A percentile compares a stretch with the other conserved stretches of the same genome.
phyloP scores from a whole-genome alignment of 805 yeast species.

The Metschnikowia orientalis region DNA sequence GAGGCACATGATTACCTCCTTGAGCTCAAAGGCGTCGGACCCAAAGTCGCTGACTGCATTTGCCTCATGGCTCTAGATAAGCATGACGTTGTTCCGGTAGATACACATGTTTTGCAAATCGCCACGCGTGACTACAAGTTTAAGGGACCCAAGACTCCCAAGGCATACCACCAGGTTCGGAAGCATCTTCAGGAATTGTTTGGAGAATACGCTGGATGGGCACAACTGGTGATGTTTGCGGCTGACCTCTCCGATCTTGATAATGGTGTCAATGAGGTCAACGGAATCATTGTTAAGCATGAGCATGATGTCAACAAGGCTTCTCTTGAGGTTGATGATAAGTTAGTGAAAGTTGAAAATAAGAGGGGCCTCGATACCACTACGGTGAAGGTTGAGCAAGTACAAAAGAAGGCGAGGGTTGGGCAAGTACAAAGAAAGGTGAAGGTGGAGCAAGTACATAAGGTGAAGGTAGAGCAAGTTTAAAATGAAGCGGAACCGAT shows the following conservation, averaged over 20 bases:
- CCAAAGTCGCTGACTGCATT: slow-evolving; percentile 97
- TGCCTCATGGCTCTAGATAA: slow-evolving; percentile 86
- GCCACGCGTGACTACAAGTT: slow-evolving; percentile 77
- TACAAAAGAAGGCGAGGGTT: too few species aligned
- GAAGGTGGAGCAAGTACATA: too few species aligned
- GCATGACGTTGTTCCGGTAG: slow-evolving; percentile 88
- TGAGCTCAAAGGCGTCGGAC: slow-evolving; percentile 85
- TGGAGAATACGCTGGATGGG: slow-evolving; percentile 98
- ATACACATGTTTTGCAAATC: slow-evolving; percentile 90
- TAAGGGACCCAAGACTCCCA: slow-evolving; percentile 43
- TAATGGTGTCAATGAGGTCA: slow-evolving; percentile 51
- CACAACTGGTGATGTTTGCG: slow-evolving; percentile 89
- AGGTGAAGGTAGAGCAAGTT: too few species aligned
- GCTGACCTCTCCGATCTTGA: slow-evolving; percentile 72
- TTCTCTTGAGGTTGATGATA: not conserved
- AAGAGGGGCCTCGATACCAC: slow-evolving; percentile 2
- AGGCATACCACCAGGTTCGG: slow-evolving; percentile 54
- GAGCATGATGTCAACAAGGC: slow-evolving; percentile 7
- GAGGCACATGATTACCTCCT: slow-evolving; percentile 57
- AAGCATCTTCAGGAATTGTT: slow-evolving; percentile 59
- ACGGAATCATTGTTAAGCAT: slow-evolving; percentile 15
- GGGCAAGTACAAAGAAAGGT: too few species aligned
- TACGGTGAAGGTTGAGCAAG: slow-evolving; percentile 4
- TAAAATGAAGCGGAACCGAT: too few species aligned
- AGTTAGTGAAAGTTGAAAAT: slow-evolving; percentile 2